Percentiles rank a stretch among this genome's conserved stretches.
Evolutionary conservation across 2,329 filamentous ascomycete genomes (phyloP).

Genomic region (Madurella fahalii): DNA sequence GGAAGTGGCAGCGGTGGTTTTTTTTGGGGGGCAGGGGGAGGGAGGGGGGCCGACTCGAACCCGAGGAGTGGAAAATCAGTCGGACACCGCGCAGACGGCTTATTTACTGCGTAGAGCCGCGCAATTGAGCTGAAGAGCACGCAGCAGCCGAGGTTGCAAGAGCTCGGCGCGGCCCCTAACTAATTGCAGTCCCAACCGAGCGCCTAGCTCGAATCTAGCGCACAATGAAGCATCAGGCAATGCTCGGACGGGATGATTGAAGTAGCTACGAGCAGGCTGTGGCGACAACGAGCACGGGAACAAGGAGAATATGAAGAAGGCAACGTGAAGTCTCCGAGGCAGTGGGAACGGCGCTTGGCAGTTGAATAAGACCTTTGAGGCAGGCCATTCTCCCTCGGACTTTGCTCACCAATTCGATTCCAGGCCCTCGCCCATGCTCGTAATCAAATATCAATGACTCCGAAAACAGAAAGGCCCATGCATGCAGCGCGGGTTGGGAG

Average conservation of each 20-base stretch:
- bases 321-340: no score
- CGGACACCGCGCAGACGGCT: no score
- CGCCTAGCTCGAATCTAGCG: not conserved
- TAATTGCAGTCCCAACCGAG: not conserved
- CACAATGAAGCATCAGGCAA: not conserved
- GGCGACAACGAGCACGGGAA: no score
- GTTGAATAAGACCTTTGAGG: no score
- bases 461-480: not conserved
- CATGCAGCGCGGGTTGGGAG: not conserved
- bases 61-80: not conserved
- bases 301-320: no score
- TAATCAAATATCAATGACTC: not conserved
- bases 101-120: no score
- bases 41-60: not conserved
- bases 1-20: not conserved
- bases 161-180: not conserved
- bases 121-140: no score
- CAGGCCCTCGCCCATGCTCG: not conserved
- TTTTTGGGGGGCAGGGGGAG: no score
- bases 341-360: no score
- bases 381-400: no score
- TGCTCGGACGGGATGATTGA: not conserved
- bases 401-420: not conserved
- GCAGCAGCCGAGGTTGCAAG: not conserved
- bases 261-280: not conserved